Evolutionary conservation across 108 stramenopile genomes (phyloP).

Genomic region (Pseudonitzschia multiseries): DNA sequence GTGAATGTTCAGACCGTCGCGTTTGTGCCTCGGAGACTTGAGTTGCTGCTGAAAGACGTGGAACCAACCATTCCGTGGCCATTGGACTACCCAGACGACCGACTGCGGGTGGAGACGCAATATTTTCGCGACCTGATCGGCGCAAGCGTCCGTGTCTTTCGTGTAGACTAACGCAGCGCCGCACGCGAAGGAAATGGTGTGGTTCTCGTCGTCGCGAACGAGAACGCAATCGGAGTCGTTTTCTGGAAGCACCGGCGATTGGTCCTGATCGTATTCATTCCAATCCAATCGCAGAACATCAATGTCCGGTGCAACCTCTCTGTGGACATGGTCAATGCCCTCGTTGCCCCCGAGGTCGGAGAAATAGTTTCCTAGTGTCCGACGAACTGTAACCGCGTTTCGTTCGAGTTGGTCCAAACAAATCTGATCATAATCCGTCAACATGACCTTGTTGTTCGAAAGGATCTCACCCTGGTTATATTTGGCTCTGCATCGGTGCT

Average conservation of each 20-base stretch:
- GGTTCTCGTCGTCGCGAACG: background rate
- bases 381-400: background rate
- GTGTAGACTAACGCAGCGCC: constrained; percentile 22
- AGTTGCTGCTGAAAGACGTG: constrained; percentile 10
- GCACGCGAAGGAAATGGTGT: constrained; percentile 5
- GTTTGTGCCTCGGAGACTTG: background rate
- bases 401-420: constrained; percentile 14
- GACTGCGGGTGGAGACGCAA: constrained; percentile 13
- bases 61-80: constrained; percentile 20
- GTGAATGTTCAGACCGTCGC: background rate
- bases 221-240: background rate
- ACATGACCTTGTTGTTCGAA: constrained; percentile 1
- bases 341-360: background rate
- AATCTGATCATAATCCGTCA: constrained; percentile 12
- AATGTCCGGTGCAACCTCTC: background rate
- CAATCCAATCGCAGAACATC: constrained; percentile 9
- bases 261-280: constrained; percentile 15
- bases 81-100: constrained; percentile 19
- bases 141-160: background rate
- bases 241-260: background rate
- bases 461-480: background rate
- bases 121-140: constrained; percentile 19
- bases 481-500: background rate
- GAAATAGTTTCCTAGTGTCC: background rate
- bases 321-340: background rate